phyloP scores from a whole-genome alignment of 2,329 filamentous ascomycete genomes.

The Colletotrichum gloeosporioides region DNA sequence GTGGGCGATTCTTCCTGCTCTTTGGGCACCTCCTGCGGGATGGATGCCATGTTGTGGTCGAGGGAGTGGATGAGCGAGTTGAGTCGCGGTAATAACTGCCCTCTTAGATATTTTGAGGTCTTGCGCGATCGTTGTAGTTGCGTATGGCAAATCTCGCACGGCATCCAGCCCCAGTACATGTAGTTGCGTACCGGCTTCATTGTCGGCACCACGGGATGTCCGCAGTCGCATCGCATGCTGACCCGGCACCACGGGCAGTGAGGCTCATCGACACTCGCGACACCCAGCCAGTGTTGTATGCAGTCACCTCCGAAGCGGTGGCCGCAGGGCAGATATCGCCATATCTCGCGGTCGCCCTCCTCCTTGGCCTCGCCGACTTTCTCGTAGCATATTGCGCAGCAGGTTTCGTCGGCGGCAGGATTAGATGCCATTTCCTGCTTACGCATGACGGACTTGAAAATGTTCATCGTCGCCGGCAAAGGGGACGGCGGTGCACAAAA shows the following conservation, averaged over 20 bases:
- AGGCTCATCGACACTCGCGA: conserved; percentile 38
- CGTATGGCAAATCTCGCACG: conserved; percentile 18
- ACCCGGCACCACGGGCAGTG: conserved; percentile 46
- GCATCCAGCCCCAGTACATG: conserved; percentile 16
- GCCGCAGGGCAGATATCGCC: conserved; percentile 46
- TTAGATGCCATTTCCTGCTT: conserved; percentile 24
- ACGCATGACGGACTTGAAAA: conserved; percentile 18
- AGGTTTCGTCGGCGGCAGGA: conserved; percentile 14
- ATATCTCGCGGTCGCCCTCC: conserved; percentile 43
- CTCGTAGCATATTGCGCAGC: conserved; percentile 50
- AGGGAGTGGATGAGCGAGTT: conserved; percentile 20
- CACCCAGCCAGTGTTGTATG: conserved; percentile 46
- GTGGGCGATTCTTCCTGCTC: conserved; percentile 14
- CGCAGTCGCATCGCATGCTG: conserved; percentile 33
- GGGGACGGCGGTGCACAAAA: background rate
- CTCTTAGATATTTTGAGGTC: conserved; percentile 9
- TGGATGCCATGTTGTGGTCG: conserved; percentile 21
- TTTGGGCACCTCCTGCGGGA: conserved; percentile 14
- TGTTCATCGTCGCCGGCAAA: conserved; percentile 16
- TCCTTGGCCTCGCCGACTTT: conserved; percentile 39
- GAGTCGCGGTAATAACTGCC: conserved; percentile 13
- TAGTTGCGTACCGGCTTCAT: conserved; percentile 17
- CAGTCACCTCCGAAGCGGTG: conserved; percentile 49
- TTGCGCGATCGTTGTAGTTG: conserved; percentile 17
- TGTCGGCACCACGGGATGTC: conserved; percentile 36